phyloP scores from a whole-genome alignment of 2,329 filamentous ascomycete genomes.

The Ambrosiella beaveri region DNA sequence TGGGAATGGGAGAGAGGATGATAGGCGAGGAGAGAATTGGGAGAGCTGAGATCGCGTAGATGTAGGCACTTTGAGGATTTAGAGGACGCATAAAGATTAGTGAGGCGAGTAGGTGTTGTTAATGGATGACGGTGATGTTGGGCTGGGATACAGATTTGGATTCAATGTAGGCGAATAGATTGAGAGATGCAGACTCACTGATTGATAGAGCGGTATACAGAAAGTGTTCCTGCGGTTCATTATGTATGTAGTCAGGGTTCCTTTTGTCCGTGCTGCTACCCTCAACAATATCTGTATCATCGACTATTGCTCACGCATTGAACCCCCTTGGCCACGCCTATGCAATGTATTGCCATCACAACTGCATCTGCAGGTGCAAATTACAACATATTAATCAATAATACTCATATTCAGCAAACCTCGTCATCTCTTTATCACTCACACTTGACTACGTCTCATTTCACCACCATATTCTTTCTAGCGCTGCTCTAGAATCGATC shows the following conservation, averaged over 20 bases:
- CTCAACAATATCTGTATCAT: not conserved
- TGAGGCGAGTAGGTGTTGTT: not conserved
- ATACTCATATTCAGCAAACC: too few species aligned
- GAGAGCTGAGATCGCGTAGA: not conserved
- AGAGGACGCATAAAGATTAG: not conserved
- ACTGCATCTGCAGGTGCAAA: not conserved
- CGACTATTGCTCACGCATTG: not conserved
- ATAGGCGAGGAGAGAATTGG: too few species aligned
- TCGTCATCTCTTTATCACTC: too few species aligned
- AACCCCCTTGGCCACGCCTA: not conserved
- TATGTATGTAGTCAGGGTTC: too few species aligned
- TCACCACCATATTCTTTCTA: too few species aligned
- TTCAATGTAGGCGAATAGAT: not conserved
- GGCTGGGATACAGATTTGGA: not conserved
- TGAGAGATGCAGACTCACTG: not conserved
- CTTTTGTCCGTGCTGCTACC: too few species aligned
- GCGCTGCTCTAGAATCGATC: too few species aligned
- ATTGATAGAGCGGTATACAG: too few species aligned
- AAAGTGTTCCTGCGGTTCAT: too few species aligned
- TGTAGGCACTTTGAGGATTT: not conserved
- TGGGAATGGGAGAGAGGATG: too few species aligned
- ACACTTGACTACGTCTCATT: too few species aligned
- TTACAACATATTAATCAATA: too few species aligned
- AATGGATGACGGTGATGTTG: not conserved
- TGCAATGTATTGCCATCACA: not conserved